Base-by-base conservation (phyloP, 2,329 filamentous ascomycete species). In the Calycina herbarum region DNA sequence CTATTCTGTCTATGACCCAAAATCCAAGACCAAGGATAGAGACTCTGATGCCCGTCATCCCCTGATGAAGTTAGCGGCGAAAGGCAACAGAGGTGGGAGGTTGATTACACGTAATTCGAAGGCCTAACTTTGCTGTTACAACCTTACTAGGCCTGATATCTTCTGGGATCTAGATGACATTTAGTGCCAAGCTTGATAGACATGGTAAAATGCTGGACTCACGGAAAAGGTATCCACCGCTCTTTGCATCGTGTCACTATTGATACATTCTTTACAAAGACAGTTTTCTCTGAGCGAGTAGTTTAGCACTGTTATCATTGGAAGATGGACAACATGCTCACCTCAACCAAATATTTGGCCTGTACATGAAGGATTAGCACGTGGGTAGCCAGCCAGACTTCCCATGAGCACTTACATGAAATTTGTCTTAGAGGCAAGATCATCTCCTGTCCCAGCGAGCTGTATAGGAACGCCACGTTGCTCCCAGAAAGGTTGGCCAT, bases 171-270 rank as follows among this genome's bases (percentile, higher is more conserved):
- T 87, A 67, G n/a, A 57, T 31, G 72, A 66, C 57, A 51, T 68
- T 61, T 59, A 35, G 17, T 63, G 59, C 13, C 45, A 42, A 54
- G 29, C 31, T 13, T 40, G 15, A 15, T 60, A 48, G 10, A n/a
- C 15, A 24, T 29, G 27, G n/a, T 72, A 29, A n/a, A 35, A 35
- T 2, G 24, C 35, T 51, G 29, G 13, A 59, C 11, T 80, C 75
- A 90, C 86, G 64, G 83, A 81, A 71, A 92, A 92, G 0, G 87
- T 91, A 72, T 92, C 84, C 64, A 90, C 81, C 61, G 85, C 83
- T 31, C 89, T 81, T 76, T 94, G 91, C 76, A 83, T 86, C 4
- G 91, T 94, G 67, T 88, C 85, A 64, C 85, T 84, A 76, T 93
- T 89, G 29, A 90, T 82, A 74, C 91, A 93, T 66, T 79, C 76